Evolutionary conservation across 1,139 yeast species (phyloP).

Genomic region (Geotrichum cucujoidarum): DNA sequence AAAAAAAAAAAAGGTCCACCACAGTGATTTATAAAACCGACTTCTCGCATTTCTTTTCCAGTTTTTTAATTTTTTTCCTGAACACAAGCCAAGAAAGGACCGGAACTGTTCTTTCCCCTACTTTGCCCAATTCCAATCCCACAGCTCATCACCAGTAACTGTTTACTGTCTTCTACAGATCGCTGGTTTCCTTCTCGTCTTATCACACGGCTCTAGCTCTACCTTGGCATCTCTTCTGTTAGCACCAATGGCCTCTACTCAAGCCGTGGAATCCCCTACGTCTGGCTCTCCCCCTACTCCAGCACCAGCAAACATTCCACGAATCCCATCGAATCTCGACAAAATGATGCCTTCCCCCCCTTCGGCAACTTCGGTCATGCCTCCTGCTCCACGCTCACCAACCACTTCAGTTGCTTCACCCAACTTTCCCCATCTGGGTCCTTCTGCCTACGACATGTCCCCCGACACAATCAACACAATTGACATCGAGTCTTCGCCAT

Average conservation of each 20-base stretch:
- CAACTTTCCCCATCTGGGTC: slow-evolving; percentile 20
- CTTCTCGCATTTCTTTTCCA: too few species aligned
- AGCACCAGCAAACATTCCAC: slow-evolving; percentile 18
- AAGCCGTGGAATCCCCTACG: not conserved
- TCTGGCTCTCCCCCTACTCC: slow-evolving; percentile 14
- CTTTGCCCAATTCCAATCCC: too few species aligned
- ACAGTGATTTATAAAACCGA: too few species aligned
- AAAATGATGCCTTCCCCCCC: not conserved
- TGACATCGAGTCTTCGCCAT: slow-evolving; percentile 6
- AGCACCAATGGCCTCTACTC: not conserved
- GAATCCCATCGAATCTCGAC: slow-evolving; percentile 19
- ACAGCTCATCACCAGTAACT: too few species aligned
- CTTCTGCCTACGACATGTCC: slow-evolving; percentile 18
- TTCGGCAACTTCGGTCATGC: not conserved
- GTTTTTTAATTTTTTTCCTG: too few species aligned
- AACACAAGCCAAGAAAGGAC: too few species aligned
- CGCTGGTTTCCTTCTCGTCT: too few species aligned
- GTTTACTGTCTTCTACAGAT: too few species aligned
- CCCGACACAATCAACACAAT: slow-evolving; percentile 19
- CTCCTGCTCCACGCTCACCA: not conserved
- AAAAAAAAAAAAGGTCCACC: too few species aligned
- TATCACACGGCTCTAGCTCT: too few species aligned
- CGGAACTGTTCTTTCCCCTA: too few species aligned
- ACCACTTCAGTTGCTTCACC: slow-evolving; percentile 12
- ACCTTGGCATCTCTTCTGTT: too few species aligned